These are phyloP conservation scores for Brassica rapa DNA, from an alignment of 345 rosid species.

Conservation along the genomic window DNA sequence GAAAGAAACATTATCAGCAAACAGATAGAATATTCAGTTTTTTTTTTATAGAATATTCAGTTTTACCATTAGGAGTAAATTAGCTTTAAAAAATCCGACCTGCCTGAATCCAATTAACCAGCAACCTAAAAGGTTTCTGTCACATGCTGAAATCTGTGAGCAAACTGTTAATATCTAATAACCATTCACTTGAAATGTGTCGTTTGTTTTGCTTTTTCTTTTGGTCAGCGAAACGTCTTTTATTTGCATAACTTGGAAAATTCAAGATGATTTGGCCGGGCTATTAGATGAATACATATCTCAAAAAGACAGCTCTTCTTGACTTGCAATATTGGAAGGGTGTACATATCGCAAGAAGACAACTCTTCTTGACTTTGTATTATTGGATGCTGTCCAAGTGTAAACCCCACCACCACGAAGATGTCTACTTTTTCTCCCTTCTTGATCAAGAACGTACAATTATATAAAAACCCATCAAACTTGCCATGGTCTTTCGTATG, in stretches of 20 bases:
- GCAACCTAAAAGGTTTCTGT: slow-evolving; percentile 8
- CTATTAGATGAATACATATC: not conserved
- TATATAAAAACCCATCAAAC: not conserved
- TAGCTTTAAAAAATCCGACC: slow-evolving; percentile 7
- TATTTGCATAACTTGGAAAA: not conserved
- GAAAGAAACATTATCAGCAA: not conserved
- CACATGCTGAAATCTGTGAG: not conserved
- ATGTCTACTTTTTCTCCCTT: not conserved
- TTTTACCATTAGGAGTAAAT: not conserved
- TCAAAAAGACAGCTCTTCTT: slow-evolving; percentile 5
- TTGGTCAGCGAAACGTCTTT: not conserved
- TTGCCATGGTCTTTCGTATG: not conserved
- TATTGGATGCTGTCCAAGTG: slow-evolving; percentile 28
- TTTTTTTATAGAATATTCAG: no score
- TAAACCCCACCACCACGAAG: slow-evolving; percentile 17
- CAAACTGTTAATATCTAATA: not conserved
- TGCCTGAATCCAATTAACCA: slow-evolving; percentile 38
- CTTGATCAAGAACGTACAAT: slow-evolving; percentile 5
- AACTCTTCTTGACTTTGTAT: slow-evolving; percentile 15
- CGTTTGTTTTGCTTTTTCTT: not conserved
- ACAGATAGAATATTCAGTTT: not conserved
- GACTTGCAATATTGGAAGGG: not conserved
- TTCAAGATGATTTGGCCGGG: not conserved
- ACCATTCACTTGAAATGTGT: not conserved
- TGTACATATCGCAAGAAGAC: not conserved